Base-by-base conservation (phyloP, 1,139 yeast genomes). In the Nakaseomyces sp. region DNA sequence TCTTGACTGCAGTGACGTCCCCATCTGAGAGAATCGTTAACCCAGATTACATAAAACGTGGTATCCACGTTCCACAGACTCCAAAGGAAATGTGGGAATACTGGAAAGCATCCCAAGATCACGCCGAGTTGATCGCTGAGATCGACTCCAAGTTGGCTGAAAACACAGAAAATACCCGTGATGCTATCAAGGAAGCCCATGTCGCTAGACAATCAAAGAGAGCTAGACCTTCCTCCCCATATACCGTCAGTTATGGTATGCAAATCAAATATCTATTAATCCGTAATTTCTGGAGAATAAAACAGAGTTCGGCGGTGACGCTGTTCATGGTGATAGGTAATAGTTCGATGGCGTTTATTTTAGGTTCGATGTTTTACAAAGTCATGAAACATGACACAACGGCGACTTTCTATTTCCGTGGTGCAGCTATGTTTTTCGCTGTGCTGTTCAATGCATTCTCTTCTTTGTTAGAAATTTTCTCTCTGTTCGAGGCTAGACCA, bases 291-390 rank as follows among this genome's bases (percentile, higher is more conserved):
- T 69, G 73, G 58, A 70, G 87, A 56, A 65, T 70, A 20, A 66
- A 63, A 50, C 85, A 85, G 50, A 86, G 80, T 56, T 75, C 79
- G 36, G 74, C 82, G 1, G 73, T 81, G 53, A 69, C 81, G 1
- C 36, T 77, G 15, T 70, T 79, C 41, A 69, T 76, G 8, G 65
- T 81, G 24, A 47, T 74, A 43, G 81, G 80, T 46, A 79, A 81
- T 56, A 58, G 70, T 18, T 58, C 73, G 17, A 76, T 81, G 79
- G 81, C 80, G 39, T 68, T 82, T 47, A 64, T 82, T 48, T 66
- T 81, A 42, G 70, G 86, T 1, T 81, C 89, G 1, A 73, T 82
- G 52, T 81, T 79, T 58, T 81, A 72, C 65, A 77, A 81, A 52
- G 55, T 77, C 50, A 62, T 57, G 7, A 54, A 58, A 12, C 40